Evolutionary conservation across 345 rosid genomes (phyloP), one percentile per base, ranked within the genome.

Genomic region (Sonneratia caseolaris): DNA sequence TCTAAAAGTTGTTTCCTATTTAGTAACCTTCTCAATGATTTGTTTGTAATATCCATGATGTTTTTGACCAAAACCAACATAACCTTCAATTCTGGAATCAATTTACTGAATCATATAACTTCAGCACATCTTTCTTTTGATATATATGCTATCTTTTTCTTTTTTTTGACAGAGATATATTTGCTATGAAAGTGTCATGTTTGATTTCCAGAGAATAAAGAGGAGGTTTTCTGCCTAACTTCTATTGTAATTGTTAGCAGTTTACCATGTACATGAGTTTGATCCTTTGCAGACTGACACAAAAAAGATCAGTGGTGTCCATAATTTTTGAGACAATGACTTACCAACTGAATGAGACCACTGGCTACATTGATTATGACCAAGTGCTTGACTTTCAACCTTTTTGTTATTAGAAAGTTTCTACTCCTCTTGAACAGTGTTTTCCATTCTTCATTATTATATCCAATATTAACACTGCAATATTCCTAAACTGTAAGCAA

Each of bases 311-410:
- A 72, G 98, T 96, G 49, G 97, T 91, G 16, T 94, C 98, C 74
- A 89, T 91, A 70, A 89, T 89, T 80, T 94, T 94, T 75, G 96
- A 94, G 87, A 91, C 96, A 62, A 87, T 94, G 98, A 97, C 98
- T 9, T 94, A 94, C 73, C 84, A 97, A 86, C 81, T 94, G 79
- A 70, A 94, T 70, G 98, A 94, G 83, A 88, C 66, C 81, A 91
- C 98, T 4, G 97, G 97, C 42, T 91, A 88, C 79, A 91, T 94
- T 68, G 96, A 94, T 78, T 94, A 94, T 57, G 96, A 91, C 36
- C 98, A 91, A 97, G 98, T 91, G 79, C 74, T 59, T 38, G 13
- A 76, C 18, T 42, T 32, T 57, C 19, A 35, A 35, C 32, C 32
- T 27, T 27, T 27, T 0, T 27, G 7, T 59, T 3, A 1, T 2